These are phyloP conservation scores for Aspergillus affinis DNA, from an alignment of 495 filamentous ascomycete species.

Conservation along the genomic window DNA sequence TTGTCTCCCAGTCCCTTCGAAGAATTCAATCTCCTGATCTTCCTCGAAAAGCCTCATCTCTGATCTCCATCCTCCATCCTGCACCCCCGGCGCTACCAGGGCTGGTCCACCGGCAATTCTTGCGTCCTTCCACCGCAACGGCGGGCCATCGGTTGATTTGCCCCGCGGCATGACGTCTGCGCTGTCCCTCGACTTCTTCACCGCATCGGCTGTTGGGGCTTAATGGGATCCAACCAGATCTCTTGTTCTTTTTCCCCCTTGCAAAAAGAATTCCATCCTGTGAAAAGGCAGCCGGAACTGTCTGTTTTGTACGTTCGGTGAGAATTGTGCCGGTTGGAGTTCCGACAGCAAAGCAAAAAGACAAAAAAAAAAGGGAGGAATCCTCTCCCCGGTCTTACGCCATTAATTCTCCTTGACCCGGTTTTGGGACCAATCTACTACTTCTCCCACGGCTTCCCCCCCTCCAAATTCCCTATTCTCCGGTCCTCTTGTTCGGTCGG, in stretches of 20 bases:
- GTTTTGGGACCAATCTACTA: not conserved
- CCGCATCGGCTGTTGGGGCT: slow-evolving; percentile 24
- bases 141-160: slow-evolving; percentile 10
- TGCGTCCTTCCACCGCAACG: not conserved
- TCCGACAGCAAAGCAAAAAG: not conserved
- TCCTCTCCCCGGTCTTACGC: not conserved
- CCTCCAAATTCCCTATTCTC: not conserved
- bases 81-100: not conserved
- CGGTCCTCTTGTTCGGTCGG: slow-evolving; percentile 6
- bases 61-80: not conserved
- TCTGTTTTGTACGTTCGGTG: slow-evolving; percentile 7
- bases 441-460: not conserved
- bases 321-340: not conserved
- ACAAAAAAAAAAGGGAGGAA: not conserved
- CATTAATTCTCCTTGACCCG: not conserved
- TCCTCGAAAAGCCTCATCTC: not conserved
- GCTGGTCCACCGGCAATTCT: not conserved
- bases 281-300: slow-evolving; percentile 21
- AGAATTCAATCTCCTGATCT: not conserved
- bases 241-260: slow-evolving; percentile 6
- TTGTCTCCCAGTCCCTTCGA: not conserved
- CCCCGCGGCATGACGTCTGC: slow-evolving; percentile 31
- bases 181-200: slow-evolving; percentile 22
- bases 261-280: slow-evolving; percentile 3
- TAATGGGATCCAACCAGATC: slow-evolving; percentile 24